Base-by-base conservation (phyloP, 179 eudicot genomes). In the Beta corolliflora region DNA sequence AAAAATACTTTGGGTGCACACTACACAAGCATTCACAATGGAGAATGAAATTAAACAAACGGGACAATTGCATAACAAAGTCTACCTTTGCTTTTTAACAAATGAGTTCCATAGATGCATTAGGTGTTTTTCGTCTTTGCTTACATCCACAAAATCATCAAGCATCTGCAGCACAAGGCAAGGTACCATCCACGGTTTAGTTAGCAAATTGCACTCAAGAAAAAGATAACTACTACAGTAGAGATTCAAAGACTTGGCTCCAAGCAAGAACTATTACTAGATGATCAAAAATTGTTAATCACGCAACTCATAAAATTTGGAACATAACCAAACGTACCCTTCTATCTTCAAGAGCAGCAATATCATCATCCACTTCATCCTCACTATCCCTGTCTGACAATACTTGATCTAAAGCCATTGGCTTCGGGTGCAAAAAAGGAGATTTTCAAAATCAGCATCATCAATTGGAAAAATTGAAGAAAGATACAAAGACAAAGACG, bases 51-150 rank as follows among this genome's bases (percentile, higher is more conserved):
- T 41, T 48, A 41, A 50, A 54, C 18, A 18, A 23, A 15, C 41
- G 36, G 46, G 14, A 61, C 9, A 64, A 66, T 25, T 29, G 15
- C 36, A 67, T 9, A 48, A 23, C 9, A 36, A 31, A 46, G 53
- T 31, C 76, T 80, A 92, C 98, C 97, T 86, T 80, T 95, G 98
- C 85, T 93, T 94, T 85, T 94, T 88, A 48, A 97, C 93, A 84
- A 97, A 97, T 52, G 99, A 94, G 88, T 97, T 97, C 99, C 99
- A 97, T 36, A 97, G 90, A 89, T 92, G 98, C 99, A 97, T 97
- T 82, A 97, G 86, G 84, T 91, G 91, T 88, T 97, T 97, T 85
- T 97, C 99, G 71, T 91, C 91, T 84, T 89, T 91, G 79, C 92
- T 84, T 50, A 97, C 99, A 81, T 97, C 99, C 78, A 97, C 97